Conservation (phyloP, 192 early-diverging fungal species). For the Lobosporangium transversale region DNA sequence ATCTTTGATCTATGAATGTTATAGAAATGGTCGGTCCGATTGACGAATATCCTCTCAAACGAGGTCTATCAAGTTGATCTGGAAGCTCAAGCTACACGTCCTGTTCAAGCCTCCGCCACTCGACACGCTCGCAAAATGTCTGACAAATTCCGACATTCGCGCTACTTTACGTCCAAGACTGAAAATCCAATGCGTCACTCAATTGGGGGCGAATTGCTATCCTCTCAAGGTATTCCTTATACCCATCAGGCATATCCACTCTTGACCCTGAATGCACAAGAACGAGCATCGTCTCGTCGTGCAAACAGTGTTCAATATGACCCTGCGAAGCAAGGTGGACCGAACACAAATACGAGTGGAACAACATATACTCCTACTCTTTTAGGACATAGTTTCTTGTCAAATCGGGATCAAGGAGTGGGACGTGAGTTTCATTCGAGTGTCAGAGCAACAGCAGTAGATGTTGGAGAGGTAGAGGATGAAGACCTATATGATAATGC, state of each 20-base stretch:
- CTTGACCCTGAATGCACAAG: background rate
- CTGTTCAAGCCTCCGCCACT: constrained; percentile 3
- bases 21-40: constrained; percentile 68
- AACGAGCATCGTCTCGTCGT: constrained; percentile 33
- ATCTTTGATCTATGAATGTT: background rate
- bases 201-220: constrained; percentile 43
- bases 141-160: constrained; percentile 45
- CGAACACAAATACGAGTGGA: constrained; percentile 12
- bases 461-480: constrained; percentile 39
- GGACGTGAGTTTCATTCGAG: constrained; percentile 15
- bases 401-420: constrained; percentile 15
- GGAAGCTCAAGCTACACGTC: constrained; percentile 47
- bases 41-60: constrained; percentile 68
- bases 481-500: constrained; percentile 27
- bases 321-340: constrained; percentile 13
- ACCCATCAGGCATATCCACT: constrained; percentile 29
- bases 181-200: constrained; percentile 45
- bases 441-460: constrained; percentile 5
- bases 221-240: constrained; percentile 28
- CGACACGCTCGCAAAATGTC: constrained; percentile 48
- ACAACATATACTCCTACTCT: constrained; percentile 21
- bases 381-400: constrained; percentile 37
- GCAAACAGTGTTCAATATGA: constrained; percentile 52
- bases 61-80: constrained; percentile 71
- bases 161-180: constrained; percentile 23